These are phyloP conservation scores for Microcyclospora tardicrescens DNA, from an alignment of 2,329 filamentous ascomycete genomes.

Conservation along the genomic window DNA sequence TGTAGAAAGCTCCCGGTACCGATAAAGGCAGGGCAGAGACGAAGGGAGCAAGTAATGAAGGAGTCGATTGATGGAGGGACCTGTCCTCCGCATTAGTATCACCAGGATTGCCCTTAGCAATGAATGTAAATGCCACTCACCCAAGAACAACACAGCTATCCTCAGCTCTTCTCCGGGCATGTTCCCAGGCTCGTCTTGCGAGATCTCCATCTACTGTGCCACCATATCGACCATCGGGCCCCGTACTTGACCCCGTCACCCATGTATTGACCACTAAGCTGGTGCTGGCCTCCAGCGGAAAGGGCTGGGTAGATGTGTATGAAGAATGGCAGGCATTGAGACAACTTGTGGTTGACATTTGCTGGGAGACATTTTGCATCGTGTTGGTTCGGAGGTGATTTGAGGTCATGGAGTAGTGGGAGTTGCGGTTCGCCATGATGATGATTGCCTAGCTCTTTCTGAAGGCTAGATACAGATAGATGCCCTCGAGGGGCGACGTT, in stretches of 20 bases:
- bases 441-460: not conserved
- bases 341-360: constrained; percentile 84
- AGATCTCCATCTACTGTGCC: constrained; percentile 71
- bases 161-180: constrained; percentile 84
- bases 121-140: constrained; percentile 37
- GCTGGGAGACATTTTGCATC: constrained; percentile 45
- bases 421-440: constrained; percentile 47
- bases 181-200: constrained; percentile 81
- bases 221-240: constrained; percentile 54
- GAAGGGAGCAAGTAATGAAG: constrained; percentile 72
- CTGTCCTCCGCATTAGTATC: constrained; percentile 33
- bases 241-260: constrained; percentile 64
- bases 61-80: constrained; percentile 77
- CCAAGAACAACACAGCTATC: constrained; percentile 86
- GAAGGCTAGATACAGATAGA: not conserved
- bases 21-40: constrained; percentile 67
- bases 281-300: constrained; percentile 75
- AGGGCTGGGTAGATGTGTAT: constrained; percentile 71
- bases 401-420: constrained; percentile 49
- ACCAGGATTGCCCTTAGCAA: not conserved
- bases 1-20: constrained; percentile 62
- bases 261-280: constrained; percentile 92
- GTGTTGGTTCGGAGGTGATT: constrained; percentile 41
- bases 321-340: constrained; percentile 85
- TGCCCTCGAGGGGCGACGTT: not conserved